Conservation (phyloP, 2,329 filamentous ascomycete genomes). For the Colletotrichum somersetense region DNA sequence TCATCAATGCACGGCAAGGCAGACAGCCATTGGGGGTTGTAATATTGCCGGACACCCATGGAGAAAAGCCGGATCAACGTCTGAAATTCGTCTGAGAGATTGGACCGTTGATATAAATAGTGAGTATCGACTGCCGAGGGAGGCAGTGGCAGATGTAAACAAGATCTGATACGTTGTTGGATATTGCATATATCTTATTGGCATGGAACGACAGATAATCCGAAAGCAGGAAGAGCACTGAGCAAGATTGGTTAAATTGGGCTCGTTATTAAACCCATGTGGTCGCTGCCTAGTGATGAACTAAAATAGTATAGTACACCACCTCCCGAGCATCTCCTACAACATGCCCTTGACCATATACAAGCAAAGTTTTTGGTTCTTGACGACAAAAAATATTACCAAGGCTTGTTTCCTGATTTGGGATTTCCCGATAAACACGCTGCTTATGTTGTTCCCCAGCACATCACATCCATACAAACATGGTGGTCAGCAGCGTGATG, state of each 20-base stretch:
- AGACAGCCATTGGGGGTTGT: too few species aligned
- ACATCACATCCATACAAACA: slow-evolving; percentile 38
- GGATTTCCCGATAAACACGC: neutral
- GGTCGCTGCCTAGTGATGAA: neutral
- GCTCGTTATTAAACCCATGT: neutral
- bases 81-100: too few species aligned
- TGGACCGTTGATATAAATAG: too few species aligned
- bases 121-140: too few species aligned
- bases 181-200: too few species aligned
- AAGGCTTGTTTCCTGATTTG: neutral
- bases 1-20: too few species aligned
- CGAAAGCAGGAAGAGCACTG: neutral
- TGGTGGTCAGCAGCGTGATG: slow-evolving; percentile 28
- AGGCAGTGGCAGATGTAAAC: too few species aligned
- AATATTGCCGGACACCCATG: too few species aligned
- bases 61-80: too few species aligned
- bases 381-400: neutral
- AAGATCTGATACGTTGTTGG: too few species aligned
- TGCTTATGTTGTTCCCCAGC: neutral
- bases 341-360: neutral
- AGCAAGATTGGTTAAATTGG: neutral
- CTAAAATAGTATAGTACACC: neutral
- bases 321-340: too few species aligned
- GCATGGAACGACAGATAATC: too few species aligned
- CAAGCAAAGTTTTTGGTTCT: neutral